Conservation (phyloP, 1,284 basidiomycete species). For the Taiwanofungus camphoratus region DNA sequence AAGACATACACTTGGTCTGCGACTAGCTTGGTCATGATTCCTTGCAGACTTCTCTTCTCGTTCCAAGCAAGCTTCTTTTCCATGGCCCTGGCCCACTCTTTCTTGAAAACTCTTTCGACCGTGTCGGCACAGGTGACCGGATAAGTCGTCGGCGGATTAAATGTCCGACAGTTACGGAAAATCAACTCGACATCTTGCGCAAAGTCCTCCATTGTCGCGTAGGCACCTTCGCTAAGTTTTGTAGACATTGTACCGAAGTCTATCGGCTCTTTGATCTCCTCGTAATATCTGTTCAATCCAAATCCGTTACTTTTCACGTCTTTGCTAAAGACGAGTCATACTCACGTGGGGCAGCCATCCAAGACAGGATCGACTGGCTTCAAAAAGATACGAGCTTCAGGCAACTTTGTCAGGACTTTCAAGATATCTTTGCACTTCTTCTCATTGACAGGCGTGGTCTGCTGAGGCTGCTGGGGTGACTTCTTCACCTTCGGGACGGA, state of each 20-base stretch:
- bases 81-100: constrained; percentile 81
- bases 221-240: constrained; percentile 66
- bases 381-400: constrained; percentile 75
- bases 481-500: constrained; percentile 42
- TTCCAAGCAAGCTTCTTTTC: constrained; percentile 72
- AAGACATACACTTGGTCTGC: constrained; percentile 58
- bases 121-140: constrained; percentile 68
- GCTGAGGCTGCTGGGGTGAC: constrained; percentile 27
- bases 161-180: constrained; percentile 84
- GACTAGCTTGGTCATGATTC: constrained; percentile 65
- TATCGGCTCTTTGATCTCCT: constrained; percentile 94
- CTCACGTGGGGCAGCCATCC: constrained; percentile 85
- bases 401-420: constrained; percentile 57
- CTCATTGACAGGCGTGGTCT: constrained; percentile 55
- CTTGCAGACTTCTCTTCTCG: constrained; percentile 79
- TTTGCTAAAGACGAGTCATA: constrained; percentile 15
- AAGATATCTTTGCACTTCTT: constrained; percentile 79
- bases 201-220: constrained; percentile 79
- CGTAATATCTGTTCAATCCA: constrained; percentile 63
- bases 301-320: constrained; percentile 1
- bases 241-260: constrained; percentile 83
- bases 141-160: constrained; percentile 81
- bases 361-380: constrained; percentile 81
- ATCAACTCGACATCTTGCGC: constrained; percentile 80
- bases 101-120: constrained; percentile 73